Evolutionary conservation across 352 stramenopile species (phyloP).

Genomic region (Pythium apleroticum): DNA sequence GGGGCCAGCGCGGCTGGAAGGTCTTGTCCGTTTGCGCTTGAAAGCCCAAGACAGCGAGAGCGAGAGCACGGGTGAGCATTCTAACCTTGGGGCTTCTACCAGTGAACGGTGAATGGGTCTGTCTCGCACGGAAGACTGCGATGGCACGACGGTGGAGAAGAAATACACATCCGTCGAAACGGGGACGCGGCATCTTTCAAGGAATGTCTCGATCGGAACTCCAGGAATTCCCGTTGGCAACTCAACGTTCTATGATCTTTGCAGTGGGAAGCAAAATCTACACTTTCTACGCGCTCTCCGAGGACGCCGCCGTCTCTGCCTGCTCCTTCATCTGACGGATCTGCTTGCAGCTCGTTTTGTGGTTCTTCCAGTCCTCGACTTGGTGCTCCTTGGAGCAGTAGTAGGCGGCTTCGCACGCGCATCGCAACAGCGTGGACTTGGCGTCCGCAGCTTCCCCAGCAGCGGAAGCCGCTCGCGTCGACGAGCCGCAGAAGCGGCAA

Average conservation of each 20-base stretch:
- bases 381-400: conserved; percentile 88
- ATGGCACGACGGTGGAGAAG: too few relatives aligned
- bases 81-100: too few relatives aligned
- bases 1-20: background rate
- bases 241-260: background rate
- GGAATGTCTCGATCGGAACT: too few relatives aligned
- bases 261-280: too few relatives aligned
- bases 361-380: conserved; percentile 77
- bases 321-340: conserved; percentile 43
- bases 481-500: conserved; percentile 65
- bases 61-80: background rate
- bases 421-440: conserved; percentile 48
- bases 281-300: conserved; percentile 9
- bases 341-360: conserved; percentile 75
- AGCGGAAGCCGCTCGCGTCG: conserved; percentile 29
- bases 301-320: background rate
- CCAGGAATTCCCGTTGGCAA: background rate
- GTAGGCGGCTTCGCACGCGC: conserved; percentile 72
- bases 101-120: too few relatives aligned
- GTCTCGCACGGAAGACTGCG: too few relatives aligned
- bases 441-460: conserved; percentile 3
- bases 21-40: background rate
- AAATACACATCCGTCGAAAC: too few relatives aligned
- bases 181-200: too few relatives aligned
- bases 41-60: background rate